phyloP scores from a whole-genome alignment of 2,329 filamentous ascomycete genomes.

The Phaeophleospora eucalypticola region DNA sequence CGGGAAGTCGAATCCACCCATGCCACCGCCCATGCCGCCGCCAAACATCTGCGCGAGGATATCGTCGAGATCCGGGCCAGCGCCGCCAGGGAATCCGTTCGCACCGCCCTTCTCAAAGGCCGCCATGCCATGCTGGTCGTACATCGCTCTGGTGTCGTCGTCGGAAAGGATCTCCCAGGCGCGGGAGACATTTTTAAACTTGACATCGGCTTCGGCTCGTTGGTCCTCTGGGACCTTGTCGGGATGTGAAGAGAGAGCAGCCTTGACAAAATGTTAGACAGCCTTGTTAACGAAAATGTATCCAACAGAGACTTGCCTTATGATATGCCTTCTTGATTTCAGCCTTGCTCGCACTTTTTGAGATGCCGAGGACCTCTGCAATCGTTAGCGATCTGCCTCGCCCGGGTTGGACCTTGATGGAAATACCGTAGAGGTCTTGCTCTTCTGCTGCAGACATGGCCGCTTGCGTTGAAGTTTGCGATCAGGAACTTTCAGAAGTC shows the following conservation, averaged over 20 bases:
- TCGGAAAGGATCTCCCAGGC: slow-evolving; percentile 98
- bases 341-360: slow-evolving; percentile 65
- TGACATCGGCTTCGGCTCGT: slow-evolving; percentile 78
- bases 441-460: slow-evolving; percentile 39
- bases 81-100: slow-evolving; percentile 60
- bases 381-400: slow-evolving; percentile 28
- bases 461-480: not conserved
- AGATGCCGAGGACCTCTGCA: slow-evolving; percentile 73
- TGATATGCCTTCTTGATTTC: slow-evolving; percentile 96
- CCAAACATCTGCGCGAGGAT: slow-evolving; percentile 89
- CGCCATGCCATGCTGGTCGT: slow-evolving; percentile 92
- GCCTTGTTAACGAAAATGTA: slow-evolving; percentile 4
- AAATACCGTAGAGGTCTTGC: slow-evolving; percentile 55
- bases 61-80: slow-evolving; percentile 83
- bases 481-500: not conserved
- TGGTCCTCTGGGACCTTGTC: slow-evolving; percentile 90
- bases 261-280: slow-evolving; percentile 9
- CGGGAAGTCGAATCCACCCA: slow-evolving; percentile 41
- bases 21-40: slow-evolving; percentile 59
- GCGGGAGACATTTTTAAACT: slow-evolving; percentile 88
- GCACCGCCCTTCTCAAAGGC: slow-evolving; percentile 76
- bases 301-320: slow-evolving; percentile 56
- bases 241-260: slow-evolving; percentile 75
- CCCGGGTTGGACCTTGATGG: not conserved
- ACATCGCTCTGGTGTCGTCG: slow-evolving; percentile 86